Conservation (phyloP, 768 basidiomycete genomes). For the Lentinula raphanica region DNA sequence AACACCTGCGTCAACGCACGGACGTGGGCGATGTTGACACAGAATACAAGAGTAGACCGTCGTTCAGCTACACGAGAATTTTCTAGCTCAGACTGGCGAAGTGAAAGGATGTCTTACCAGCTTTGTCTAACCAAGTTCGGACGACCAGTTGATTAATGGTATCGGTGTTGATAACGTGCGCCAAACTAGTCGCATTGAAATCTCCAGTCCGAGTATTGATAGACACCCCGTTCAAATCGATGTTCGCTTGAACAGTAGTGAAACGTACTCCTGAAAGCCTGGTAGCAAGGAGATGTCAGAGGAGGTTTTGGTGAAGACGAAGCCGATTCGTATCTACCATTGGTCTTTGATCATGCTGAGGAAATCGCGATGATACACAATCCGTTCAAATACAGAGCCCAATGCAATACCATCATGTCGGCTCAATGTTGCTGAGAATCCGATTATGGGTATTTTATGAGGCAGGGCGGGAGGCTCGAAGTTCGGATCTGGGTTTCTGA, state of each 20-base stretch:
- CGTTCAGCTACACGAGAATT: constrained; percentile 45
- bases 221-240: constrained; percentile 64
- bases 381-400: constrained; percentile 81
- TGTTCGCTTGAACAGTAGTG: constrained; percentile 71
- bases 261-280: constrained; percentile 87
- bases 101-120: constrained; percentile 38
- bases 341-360: constrained; percentile 89
- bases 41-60: constrained; percentile 90
- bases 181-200: constrained; percentile 73
- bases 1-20: constrained; percentile 68
- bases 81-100: constrained; percentile 1
- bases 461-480: constrained; percentile 30
- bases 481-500: constrained; percentile 46
- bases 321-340: no score
- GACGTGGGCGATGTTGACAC: constrained; percentile 81
- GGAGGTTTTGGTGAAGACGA: constrained; percentile 9
- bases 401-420: constrained; percentile 88
- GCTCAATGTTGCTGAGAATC: constrained; percentile 93
- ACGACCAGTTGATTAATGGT: constrained; percentile 76
- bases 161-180: constrained; percentile 75
- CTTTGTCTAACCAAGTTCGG: constrained; percentile 80
- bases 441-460: constrained; percentile 74
- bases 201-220: constrained; percentile 71
- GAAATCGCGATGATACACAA: constrained; percentile 91
- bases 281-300: neutral